Conservation (phyloP, 768 basidiomycete species). For the Mycena filopes region DNA sequence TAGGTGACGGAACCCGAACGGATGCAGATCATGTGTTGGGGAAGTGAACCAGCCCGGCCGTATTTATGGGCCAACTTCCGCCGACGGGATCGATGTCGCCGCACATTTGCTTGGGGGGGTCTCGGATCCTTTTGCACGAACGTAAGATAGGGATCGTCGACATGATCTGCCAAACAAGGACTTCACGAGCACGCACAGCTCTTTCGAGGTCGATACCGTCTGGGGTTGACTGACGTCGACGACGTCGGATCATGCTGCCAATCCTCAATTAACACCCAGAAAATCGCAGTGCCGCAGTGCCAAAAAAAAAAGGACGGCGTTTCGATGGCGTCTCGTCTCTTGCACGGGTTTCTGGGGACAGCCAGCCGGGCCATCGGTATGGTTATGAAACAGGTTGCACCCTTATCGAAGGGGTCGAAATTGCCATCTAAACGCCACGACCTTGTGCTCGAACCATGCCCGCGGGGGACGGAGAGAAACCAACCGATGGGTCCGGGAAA, state of each 20-base stretch:
- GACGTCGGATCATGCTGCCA: slow-evolving; percentile 27
- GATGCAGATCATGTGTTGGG: slow-evolving; percentile 19
- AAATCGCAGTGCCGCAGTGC: no score
- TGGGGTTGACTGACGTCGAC: no score
- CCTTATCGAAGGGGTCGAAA: not conserved
- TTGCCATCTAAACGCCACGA: slow-evolving; percentile 20
- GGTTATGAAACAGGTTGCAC: slow-evolving; percentile 12
- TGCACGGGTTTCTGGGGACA: slow-evolving; percentile 12
- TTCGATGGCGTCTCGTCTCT: no score
- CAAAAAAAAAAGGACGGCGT: no score
- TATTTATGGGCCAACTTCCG: slow-evolving; percentile 26
- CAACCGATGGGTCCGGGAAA: slow-evolving; percentile 7
- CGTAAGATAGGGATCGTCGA: slow-evolving; percentile 29
- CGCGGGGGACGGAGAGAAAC: slow-evolving; percentile 5
- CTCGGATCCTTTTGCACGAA: slow-evolving; percentile 13
- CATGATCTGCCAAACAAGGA: slow-evolving; percentile 34
- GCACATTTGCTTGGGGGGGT: not conserved
- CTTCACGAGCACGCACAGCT: not conserved
- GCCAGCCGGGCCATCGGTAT: not conserved
- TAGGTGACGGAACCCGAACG: slow-evolving; percentile 1
- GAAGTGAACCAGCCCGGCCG: slow-evolving; percentile 29
- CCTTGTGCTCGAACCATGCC: slow-evolving; percentile 8
- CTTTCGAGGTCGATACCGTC: not conserved
- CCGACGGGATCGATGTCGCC: slow-evolving; percentile 21
- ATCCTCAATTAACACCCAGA: not conserved